A percentile compares a stretch with the other conserved stretches of the same genome.
phyloP scores from a whole-genome alignment of 345 rosid species.

The Eucalyptus pumila region DNA sequence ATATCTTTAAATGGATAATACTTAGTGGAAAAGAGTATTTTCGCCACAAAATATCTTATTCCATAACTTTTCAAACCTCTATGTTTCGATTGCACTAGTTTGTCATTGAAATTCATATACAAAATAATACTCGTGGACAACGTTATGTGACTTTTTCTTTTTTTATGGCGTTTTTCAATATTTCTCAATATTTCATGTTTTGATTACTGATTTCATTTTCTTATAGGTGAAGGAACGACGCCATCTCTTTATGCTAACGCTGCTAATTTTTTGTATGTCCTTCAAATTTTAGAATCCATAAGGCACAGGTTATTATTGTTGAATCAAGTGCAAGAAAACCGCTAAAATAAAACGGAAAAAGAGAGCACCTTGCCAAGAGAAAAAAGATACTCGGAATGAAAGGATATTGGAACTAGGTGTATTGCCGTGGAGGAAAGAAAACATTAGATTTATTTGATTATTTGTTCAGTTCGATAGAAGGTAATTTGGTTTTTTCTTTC shows the following conservation, averaged over 20 bases:
- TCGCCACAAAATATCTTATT: too few relatives aligned
- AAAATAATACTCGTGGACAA: too few relatives aligned
- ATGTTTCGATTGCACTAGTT: too few relatives aligned
- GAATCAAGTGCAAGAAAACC: neutral
- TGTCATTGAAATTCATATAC: neutral
- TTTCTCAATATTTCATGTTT: too few relatives aligned
- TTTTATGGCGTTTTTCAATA: too few relatives aligned
- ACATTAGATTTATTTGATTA: neutral
- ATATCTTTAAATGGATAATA: neutral
- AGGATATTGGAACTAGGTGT: neutral
- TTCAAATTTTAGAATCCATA: neutral
- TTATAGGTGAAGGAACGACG: neutral
- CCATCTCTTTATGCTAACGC: neutral
- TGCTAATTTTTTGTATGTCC: neutral
- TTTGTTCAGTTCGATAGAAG: neutral
- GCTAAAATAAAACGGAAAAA: neutral
- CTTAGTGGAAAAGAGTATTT: neutral
- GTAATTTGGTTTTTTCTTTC: neutral
- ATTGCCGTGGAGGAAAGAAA: neutral
- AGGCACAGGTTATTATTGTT: neutral
- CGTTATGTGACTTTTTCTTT: rapidly evolving
- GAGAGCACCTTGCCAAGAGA: neutral
- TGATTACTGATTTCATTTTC: neutral
- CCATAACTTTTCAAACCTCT: rapidly evolving
- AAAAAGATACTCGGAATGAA: neutral